These are phyloP conservation scores for Aspergillus arachidicola DNA, from an alignment of 2,329 filamentous ascomycete genomes.

Conservation along the genomic window DNA sequence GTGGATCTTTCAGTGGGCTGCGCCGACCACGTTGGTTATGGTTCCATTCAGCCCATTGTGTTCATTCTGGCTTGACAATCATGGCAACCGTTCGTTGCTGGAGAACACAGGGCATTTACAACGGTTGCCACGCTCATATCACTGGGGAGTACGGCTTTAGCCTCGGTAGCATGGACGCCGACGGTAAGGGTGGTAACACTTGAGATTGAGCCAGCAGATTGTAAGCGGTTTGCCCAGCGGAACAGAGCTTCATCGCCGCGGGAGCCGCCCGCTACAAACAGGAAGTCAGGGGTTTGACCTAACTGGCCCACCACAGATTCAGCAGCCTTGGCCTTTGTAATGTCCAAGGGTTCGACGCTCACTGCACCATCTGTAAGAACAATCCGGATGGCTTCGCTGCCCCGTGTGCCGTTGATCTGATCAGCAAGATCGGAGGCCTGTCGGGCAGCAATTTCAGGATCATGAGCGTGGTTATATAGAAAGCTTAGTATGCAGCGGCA, in stretches of 20 bases:
- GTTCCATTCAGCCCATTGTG: neutral
- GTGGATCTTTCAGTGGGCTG: neutral
- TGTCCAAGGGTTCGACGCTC: conserved; percentile 80
- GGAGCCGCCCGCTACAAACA: conserved; percentile 85
- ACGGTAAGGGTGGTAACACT: conserved; percentile 82
- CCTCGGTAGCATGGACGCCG: conserved; percentile 81
- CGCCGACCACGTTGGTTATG: neutral
- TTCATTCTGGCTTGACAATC: neutral
- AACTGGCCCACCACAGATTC: conserved; percentile 67
- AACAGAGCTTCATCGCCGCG: conserved; percentile 90
- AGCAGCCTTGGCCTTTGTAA: conserved; percentile 82
- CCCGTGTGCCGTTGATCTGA: conserved; percentile 90
- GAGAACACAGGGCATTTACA: conserved; percentile 21
- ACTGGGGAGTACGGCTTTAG: conserved; percentile 77
- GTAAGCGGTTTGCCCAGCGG: conserved; percentile 84
- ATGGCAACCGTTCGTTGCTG: conserved; percentile 11
- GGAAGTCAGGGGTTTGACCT: conserved; percentile 72
- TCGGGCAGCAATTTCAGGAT: conserved; percentile 73
- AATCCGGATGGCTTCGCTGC: conserved; percentile 78
- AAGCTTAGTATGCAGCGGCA: conserved; percentile 84
- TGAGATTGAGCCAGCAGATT: conserved; percentile 57
- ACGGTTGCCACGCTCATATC: conserved; percentile 73
- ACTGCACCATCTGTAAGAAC: conserved; percentile 79
- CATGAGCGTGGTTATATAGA: conserved; percentile 78
- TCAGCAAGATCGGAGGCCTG: conserved; percentile 86